These are phyloP conservation scores for Barnettozyma californica DNA, from an alignment of 805 yeast genomes.

Conservation along the genomic window DNA sequence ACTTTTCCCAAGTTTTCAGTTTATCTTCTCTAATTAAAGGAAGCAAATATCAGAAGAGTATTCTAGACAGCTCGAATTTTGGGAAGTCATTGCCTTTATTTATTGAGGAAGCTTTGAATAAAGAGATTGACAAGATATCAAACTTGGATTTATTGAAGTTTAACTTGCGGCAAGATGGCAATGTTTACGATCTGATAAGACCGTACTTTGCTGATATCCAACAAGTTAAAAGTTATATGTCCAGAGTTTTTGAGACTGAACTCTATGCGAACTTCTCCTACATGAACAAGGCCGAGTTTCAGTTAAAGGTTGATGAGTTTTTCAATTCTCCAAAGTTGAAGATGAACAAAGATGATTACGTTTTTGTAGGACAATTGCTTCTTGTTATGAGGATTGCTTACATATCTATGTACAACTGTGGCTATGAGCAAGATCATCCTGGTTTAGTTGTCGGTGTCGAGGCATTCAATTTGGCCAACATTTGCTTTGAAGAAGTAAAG, in stretches of 20 bases:
- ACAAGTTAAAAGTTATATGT: not conserved
- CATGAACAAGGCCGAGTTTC: constrained; percentile 9
- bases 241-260: constrained; percentile 9
- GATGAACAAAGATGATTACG: constrained; percentile 5
- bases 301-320: constrained; percentile 7
- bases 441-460: constrained; percentile 3
- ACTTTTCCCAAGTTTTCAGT: constrained; percentile 6
- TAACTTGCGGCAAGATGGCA: constrained; percentile 7
- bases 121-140: constrained; percentile 4
- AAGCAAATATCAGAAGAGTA: not conserved
- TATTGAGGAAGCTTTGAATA: constrained; percentile 9
- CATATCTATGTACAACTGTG: constrained; percentile 17
- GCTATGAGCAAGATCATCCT: constrained; percentile 6
- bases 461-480: constrained; percentile 6
- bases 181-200: constrained; percentile 1
- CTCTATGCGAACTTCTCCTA: constrained; percentile 4
- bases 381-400: constrained; percentile 14
- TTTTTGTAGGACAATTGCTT: constrained; percentile 15
- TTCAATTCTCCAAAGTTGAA: constrained; percentile 1
- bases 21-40: constrained; percentile 1
- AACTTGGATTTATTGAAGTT: constrained; percentile 7
- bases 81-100: constrained; percentile 1
- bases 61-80: not conserved
- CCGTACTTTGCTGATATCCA: constrained; percentile 4
- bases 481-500: constrained; percentile 8